These are phyloP conservation scores for Kitagawia praeruptora DNA, from an alignment of 129 eudicot genomes.

Conservation along the genomic window DNA sequence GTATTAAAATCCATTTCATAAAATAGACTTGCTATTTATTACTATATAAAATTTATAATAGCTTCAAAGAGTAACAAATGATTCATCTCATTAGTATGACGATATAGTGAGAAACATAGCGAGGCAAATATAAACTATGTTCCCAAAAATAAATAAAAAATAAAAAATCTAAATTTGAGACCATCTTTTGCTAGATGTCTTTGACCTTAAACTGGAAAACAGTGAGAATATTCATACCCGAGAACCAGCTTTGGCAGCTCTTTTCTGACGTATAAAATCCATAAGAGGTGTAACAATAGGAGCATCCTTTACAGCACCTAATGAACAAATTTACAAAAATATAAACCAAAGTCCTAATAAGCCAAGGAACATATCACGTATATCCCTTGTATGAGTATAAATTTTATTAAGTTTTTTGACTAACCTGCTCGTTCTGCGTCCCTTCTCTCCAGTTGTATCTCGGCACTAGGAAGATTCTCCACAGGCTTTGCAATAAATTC, in stretches of 20 bases:
- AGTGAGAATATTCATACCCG: constrained; percentile 43
- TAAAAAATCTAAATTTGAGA: not conserved
- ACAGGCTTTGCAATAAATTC: constrained; percentile 75
- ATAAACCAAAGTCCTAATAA: not conserved
- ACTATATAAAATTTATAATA: not conserved
- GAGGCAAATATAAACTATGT: not conserved
- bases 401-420: constrained; percentile 15
- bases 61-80: not conserved
- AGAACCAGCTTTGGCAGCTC: constrained; percentile 82
- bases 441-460: constrained; percentile 89
- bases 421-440: constrained; percentile 92
- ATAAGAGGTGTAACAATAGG: constrained; percentile 76
- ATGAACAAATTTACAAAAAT: constrained; percentile 14
- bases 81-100: not conserved
- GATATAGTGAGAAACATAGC: not conserved
- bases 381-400: not conserved
- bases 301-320: constrained; percentile 70
- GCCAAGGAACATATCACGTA: not conserved
- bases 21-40: not conserved
- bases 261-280: constrained; percentile 82
- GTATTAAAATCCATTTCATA: not conserved
- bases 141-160: not conserved
- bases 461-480: constrained; percentile 96
- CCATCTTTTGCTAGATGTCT: not conserved
- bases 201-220: not conserved